Conservation (phyloP, 306 rosid genomes). For the Pyrus pyrifolia region DNA sequence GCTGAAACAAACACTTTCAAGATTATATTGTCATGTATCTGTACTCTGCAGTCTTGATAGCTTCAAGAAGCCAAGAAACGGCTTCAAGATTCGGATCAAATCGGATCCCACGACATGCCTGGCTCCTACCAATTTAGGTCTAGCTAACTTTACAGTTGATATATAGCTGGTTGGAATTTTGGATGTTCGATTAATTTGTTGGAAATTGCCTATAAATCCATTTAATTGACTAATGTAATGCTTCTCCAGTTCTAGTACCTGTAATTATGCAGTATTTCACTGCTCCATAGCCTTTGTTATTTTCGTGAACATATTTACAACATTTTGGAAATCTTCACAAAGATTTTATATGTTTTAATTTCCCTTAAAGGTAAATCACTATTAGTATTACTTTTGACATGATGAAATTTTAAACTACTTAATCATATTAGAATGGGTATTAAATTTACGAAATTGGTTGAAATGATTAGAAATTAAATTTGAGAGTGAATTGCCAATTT, state of each 20-base stretch:
- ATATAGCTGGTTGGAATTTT: conserved; percentile 14
- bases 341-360: no score
- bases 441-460: no score
- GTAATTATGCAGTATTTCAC: not conserved
- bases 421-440: no score
- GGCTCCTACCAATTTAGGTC: not conserved
- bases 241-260: not conserved
- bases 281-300: not conserved
- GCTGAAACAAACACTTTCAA: conserved; percentile 11
- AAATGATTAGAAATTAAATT: no score
- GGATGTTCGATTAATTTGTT: conserved; percentile 35
- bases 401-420: no score
- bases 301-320: not conserved
- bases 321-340: not conserved
- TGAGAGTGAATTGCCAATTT: no score
- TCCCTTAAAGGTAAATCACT: no score
- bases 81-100: conserved; percentile 9
- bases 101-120: not conserved
- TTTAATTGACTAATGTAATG: not conserved
- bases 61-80: conserved; percentile 4
- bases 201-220: not conserved
- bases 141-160: conserved; percentile 5
- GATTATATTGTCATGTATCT: not conserved
- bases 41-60: conserved; percentile 2
- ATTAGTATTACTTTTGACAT: no score